A percentile compares a stretch with the other conserved stretches of the same genome.
These are phyloP conservation scores for Castanospermum australe DNA, from an alignment of 306 rosid genomes.

Conservation along the genomic window DNA sequence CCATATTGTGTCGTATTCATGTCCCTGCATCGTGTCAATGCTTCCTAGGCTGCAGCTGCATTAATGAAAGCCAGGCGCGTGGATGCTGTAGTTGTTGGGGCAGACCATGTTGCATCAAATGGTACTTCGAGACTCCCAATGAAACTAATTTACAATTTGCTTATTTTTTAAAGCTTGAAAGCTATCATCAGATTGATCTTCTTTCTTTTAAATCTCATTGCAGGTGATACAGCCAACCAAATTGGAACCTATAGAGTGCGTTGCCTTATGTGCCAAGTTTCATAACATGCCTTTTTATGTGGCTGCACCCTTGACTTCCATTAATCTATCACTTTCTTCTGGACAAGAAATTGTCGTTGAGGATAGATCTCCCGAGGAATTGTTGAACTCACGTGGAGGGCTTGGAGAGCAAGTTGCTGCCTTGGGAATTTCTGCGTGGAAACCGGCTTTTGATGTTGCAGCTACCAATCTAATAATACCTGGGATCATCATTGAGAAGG, in stretches of 20 bases:
- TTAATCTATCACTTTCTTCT: slow-evolving; percentile 75
- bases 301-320: slow-evolving; percentile 89
- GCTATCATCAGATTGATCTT: background rate
- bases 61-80: slow-evolving; percentile 73
- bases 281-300: slow-evolving; percentile 86
- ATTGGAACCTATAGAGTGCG: slow-evolving; percentile 95
- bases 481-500: slow-evolving; percentile 94
- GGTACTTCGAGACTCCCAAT: slow-evolving; percentile 45
- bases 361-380: slow-evolving; percentile 87
- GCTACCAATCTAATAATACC: slow-evolving; percentile 66
- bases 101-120: slow-evolving; percentile 91
- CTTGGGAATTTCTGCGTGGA: slow-evolving; percentile 91
- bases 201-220: slow-evolving; percentile 24
- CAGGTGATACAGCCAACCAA: slow-evolving; percentile 99
- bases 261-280: slow-evolving; percentile 77
- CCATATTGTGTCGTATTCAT: too few relatives aligned
- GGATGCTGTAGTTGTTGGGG: slow-evolving; percentile 90
- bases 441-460: slow-evolving; percentile 94
- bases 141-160: background rate
- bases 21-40: too few relatives aligned
- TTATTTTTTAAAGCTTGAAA: too few relatives aligned
- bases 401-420: slow-evolving; percentile 94
- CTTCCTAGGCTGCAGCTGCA: too few relatives aligned
- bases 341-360: slow-evolving; percentile 85
- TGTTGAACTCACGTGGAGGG: slow-evolving; percentile 78